Conservation (phyloP, 176 grass and related monocot genomes). For the Alopecurus myosuroides region DNA sequence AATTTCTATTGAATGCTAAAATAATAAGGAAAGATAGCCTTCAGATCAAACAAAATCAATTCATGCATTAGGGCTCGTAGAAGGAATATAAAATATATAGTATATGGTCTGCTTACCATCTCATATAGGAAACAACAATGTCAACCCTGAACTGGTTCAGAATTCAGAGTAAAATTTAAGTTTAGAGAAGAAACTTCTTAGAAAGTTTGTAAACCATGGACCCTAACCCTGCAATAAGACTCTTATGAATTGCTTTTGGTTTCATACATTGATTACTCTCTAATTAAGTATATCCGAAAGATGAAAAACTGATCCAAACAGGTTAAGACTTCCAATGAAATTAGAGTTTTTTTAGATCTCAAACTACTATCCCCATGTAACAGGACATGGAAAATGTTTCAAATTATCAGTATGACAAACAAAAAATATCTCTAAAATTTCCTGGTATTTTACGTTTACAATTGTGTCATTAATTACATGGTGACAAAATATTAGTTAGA, state of each 20-base stretch:
- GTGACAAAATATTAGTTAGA: too few relatives aligned
- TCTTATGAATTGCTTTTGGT: not conserved
- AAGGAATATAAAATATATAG: too few relatives aligned
- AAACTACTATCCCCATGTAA: not conserved
- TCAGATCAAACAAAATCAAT: too few relatives aligned
- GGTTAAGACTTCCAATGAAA: not conserved
- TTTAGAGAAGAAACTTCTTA: not conserved
- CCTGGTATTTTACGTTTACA: too few relatives aligned
- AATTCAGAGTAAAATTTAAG: too few relatives aligned
- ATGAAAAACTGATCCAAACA: not conserved
- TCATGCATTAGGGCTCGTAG: too few relatives aligned
- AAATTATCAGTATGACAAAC: not conserved
- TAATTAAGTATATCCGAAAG: not conserved
- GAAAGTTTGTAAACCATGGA: not conserved
- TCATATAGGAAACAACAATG: too few relatives aligned
- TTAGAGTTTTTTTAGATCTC: not conserved
- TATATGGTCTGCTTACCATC: too few relatives aligned
- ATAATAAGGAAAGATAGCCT: too few relatives aligned
- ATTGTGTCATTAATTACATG: too few relatives aligned
- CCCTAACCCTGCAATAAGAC: not conserved
- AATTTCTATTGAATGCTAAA: too few relatives aligned
- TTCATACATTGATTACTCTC: not conserved
- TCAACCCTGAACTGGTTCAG: too few relatives aligned
- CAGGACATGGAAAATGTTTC: not conserved
- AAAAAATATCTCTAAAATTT: not conserved